Base-by-base conservation (phyloP, 257 asterid species). In the Solanum raphanifolium region DNA sequence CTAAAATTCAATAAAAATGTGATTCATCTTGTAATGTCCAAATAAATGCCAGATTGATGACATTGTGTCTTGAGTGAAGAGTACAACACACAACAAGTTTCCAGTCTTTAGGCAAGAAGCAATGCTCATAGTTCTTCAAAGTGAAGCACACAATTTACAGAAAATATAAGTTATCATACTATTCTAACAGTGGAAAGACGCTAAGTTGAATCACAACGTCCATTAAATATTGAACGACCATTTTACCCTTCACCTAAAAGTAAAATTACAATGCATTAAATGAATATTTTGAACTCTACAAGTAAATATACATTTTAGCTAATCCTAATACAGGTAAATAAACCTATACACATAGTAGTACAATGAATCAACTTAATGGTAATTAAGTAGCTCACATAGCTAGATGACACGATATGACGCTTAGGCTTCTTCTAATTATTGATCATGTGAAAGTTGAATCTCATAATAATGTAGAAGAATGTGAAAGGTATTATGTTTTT, bases 1-100 rank as follows among this genome's bases (percentile, higher is more conserved):
- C 93, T 91, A 83, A 75, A 75, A 78, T 83, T 21, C 87, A 75
- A 52, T 72, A 32, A 52, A 36, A 84, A 71, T 43, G 55, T 13
- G 72, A 62, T 29, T 82, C 21, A 9, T 38, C 65, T 11, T 36
- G 85, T 36, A 21, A 52, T 31, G 27, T 8, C 25, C 41, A 86
- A 73, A 55, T 38, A 38, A 48, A 87, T 36, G 48, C 12, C 73
- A 21, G 18, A 87, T 36, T 18, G 62, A 87, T 58, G 39, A 35
- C 48, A 62, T 41, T 29, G 25, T 55, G 29, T 75, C 41, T 58
- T 34, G 25, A 15, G 58, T n/a, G 88, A 75, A 16, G 48, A 81
- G 58, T 21, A 29, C 39, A 58, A 73, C 7, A 46, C 65, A 31
- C 20, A 0, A 46, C 39, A 43, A 48, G 18, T 29, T 65, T 48